phyloP scores from a whole-genome alignment of 768 basidiomycete species.

The Neoboletus magnificus region DNA sequence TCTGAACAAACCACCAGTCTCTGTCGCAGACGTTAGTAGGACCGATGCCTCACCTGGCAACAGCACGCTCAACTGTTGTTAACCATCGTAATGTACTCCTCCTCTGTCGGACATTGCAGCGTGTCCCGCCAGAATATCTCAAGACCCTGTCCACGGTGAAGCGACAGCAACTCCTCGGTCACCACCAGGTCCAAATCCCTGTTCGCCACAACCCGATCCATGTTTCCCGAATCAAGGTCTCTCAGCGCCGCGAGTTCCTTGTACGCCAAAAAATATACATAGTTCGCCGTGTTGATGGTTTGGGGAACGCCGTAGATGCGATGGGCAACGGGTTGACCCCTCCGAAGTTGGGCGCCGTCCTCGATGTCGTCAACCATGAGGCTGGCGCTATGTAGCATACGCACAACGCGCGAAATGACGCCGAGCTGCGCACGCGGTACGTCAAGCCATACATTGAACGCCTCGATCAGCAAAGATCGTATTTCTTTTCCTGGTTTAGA shows the following conservation, averaged over 20 bases:
- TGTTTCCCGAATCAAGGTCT: background rate
- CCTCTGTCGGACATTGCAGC: constrained; percentile 86
- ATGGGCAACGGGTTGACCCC: constrained; percentile 87
- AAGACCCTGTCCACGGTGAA: constrained; percentile 93
- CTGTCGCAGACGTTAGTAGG: constrained; percentile 38
- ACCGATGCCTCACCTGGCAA: constrained; percentile 59
- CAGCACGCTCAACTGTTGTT: constrained; percentile 70
- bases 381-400: constrained; percentile 93
- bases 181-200: constrained; percentile 59
- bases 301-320: constrained; percentile 96
- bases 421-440: constrained; percentile 71
- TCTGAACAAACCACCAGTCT: constrained; percentile 91
- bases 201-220: constrained; percentile 51
- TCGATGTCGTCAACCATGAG: constrained; percentile 96
- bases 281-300: constrained; percentile 96
- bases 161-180: constrained; percentile 62
- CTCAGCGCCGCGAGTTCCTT: constrained; percentile 55
- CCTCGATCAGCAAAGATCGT: constrained; percentile 79
- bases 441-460: constrained; percentile 90
- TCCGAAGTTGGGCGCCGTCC: constrained; percentile 80
- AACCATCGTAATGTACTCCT: constrained; percentile 94
- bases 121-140: constrained; percentile 95
- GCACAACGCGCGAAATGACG: constrained; percentile 77
- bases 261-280: constrained; percentile 93
- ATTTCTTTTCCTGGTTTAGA: constrained; percentile 92